A percentile compares a stretch with the other conserved stretches of the same genome.
Conservation (phyloP, 495 filamentous ascomycete species). For the Annulohypoxylon nitens region DNA sequence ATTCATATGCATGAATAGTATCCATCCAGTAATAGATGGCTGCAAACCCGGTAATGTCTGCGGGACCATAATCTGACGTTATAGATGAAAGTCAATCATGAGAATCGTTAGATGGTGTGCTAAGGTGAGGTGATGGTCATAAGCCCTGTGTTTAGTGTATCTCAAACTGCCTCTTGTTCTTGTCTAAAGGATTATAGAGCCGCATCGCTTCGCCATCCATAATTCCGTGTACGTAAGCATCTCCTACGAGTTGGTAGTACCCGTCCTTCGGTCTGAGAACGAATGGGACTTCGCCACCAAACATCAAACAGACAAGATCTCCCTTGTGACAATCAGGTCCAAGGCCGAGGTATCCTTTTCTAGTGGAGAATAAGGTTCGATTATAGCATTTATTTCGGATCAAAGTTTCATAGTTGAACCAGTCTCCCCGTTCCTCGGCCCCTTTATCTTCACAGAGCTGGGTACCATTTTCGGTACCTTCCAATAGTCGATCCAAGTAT, state of each 20-base stretch:
- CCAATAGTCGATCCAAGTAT: background rate
- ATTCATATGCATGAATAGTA: background rate
- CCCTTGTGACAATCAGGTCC: background rate
- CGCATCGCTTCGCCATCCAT: background rate
- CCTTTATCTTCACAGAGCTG: background rate
- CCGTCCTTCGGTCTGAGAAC: background rate
- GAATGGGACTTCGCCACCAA: background rate
- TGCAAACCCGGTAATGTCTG: background rate
- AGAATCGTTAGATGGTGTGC: background rate
- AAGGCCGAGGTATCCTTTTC: background rate
- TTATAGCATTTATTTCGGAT: background rate
- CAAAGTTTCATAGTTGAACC: background rate
- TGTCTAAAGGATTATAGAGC: background rate
- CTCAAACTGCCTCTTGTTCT: background rate
- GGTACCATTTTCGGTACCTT: background rate
- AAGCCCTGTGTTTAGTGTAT: background rate
- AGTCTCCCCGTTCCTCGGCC: background rate
- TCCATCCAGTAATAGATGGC: background rate
- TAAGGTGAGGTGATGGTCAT: background rate
- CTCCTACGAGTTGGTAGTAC: background rate
- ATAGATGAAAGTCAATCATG: background rate
- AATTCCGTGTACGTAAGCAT: background rate
- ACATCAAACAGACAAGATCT: background rate
- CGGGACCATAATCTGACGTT: background rate
- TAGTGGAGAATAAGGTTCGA: background rate